phyloP scores from a whole-genome alignment of 2,329 filamentous ascomycete species.

The Trichoderma koningiopsis region DNA sequence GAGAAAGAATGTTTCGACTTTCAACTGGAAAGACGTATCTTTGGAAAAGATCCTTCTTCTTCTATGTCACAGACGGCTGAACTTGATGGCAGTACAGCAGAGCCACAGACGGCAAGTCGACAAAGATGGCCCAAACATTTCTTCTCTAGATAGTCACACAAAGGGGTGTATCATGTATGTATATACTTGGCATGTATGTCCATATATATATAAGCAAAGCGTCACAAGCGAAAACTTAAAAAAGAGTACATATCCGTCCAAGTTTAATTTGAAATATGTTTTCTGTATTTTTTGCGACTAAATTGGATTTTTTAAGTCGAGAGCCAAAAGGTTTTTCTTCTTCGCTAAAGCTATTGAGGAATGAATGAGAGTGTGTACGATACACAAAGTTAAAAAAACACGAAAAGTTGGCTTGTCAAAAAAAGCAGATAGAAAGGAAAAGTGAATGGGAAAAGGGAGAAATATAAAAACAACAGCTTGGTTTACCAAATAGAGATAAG shows the following conservation, averaged over 20 bases:
- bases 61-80: not conserved
- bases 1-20: not conserved
- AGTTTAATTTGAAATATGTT: not conserved
- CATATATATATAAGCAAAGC: not conserved
- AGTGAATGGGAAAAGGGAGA: not conserved
- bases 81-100: not conserved
- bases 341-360: not conserved
- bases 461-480: not conserved
- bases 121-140: not conserved
- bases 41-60: not conserved
- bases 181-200: not conserved
- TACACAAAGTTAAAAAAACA: not conserved
- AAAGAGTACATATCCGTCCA: not conserved
- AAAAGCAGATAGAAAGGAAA: not conserved
- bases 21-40: not conserved
- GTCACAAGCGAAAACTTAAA: not conserved
- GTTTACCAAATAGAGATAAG: slow-evolving; percentile 1
- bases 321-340: not conserved
- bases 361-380: not conserved
- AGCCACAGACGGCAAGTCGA: not conserved
- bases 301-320: not conserved
- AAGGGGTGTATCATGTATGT: not conserved
- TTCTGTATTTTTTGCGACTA: slow-evolving; percentile 8
- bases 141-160: not conserved
- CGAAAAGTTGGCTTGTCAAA: not conserved